Conservation (phyloP, 805 yeast genomes). For the Ogataea degrootiae region DNA sequence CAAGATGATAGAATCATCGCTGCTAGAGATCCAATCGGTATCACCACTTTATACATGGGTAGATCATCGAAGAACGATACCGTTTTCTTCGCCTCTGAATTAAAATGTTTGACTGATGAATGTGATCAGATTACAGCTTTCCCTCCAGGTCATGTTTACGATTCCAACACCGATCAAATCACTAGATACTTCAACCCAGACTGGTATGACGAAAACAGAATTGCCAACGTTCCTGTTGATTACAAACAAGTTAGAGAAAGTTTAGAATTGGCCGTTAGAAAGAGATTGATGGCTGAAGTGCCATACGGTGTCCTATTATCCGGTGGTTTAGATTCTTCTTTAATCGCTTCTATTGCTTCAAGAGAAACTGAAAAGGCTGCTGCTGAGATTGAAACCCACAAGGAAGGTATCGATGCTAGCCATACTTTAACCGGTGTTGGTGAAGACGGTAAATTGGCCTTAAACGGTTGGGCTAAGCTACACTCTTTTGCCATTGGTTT, state of each 20-base stretch:
- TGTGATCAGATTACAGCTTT: constrained; percentile 90
- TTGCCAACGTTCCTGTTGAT: constrained; percentile 77
- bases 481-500: constrained; percentile 97
- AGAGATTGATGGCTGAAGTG: constrained; percentile 99
- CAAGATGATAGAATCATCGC: constrained; percentile 84
- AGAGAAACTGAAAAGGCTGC: constrained; percentile 87
- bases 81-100: constrained; percentile 87
- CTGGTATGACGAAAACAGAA: constrained; percentile 84
- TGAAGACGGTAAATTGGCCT: constrained; percentile 75
- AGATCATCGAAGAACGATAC: constrained; percentile 70
- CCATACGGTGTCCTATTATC: constrained; percentile 97
- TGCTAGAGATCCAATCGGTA: constrained; percentile 98
- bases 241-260: constrained; percentile 66
- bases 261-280: constrained; percentile 92
- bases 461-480: constrained; percentile 69
- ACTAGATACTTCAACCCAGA: constrained; percentile 87
- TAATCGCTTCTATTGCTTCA: constrained; percentile 96
- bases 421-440: constrained; percentile 89
- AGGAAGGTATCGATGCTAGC: constrained; percentile 54
- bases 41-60: constrained; percentile 95
- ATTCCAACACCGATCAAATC: constrained; percentile 79
- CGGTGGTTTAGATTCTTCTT: constrained; percentile 96
- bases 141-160: constrained; percentile 99
- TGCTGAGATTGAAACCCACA: constrained; percentile 37
- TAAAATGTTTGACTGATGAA: constrained; percentile 89